phyloP scores from a whole-genome alignment of 140 eudicot genomes.

The Cichorium intybus region DNA sequence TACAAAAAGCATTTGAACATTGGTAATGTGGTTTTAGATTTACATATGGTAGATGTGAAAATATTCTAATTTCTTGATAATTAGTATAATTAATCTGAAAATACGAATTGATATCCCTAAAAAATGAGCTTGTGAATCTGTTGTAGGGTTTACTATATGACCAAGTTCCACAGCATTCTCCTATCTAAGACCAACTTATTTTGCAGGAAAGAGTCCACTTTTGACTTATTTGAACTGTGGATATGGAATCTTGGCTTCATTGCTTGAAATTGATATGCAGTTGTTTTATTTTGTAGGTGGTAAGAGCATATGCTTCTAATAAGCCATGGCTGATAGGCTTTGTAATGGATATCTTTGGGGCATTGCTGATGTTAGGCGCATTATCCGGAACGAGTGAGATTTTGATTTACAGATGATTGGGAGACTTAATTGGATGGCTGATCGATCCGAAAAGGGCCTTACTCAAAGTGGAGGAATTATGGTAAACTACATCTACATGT shows the following conservation, averaged over 20 bases:
- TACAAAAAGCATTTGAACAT: background rate
- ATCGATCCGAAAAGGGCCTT: slow-evolving; percentile 81
- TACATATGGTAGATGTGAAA: background rate
- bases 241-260: background rate
- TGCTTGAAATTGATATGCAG: background rate
- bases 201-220: background rate
- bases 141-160: background rate
- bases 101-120: background rate
- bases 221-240: background rate
- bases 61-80: background rate
- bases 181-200: background rate
- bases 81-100: background rate
- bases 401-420: slow-evolving; percentile 57
- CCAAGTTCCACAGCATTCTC: background rate
- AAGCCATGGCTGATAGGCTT: slow-evolving; percentile 82
- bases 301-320: slow-evolving; percentile 85
- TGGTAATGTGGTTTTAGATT: slow-evolving; percentile 8
- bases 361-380: slow-evolving; percentile 88
- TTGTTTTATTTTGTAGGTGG: slow-evolving; percentile 54
- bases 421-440: slow-evolving; percentile 95
- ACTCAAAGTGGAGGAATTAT: slow-evolving; percentile 91
- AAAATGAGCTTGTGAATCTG: slow-evolving; percentile 1
- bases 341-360: slow-evolving; percentile 90
- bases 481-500: slow-evolving; percentile 93
- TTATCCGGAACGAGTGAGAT: too few relatives aligned